Percentiles rank a stretch among this genome's conserved stretches.
Conservation (phyloP, 2,329 filamentous ascomycete genomes). For the Neocatenulostroma microsporum region DNA sequence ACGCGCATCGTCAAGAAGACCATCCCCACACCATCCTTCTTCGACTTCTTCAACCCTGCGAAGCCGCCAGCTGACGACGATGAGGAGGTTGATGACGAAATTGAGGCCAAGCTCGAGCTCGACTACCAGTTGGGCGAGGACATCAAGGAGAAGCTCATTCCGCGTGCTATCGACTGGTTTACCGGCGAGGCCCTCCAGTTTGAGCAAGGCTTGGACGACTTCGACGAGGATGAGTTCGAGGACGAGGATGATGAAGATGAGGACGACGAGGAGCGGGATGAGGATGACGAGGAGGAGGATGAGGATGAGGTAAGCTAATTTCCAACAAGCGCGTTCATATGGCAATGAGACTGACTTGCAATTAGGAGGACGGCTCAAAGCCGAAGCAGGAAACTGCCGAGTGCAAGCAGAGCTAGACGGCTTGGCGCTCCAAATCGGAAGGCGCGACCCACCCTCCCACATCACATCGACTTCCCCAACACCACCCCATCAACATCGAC, state of each 20-base stretch:
- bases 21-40: constrained; percentile 94
- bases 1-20: constrained; percentile 99
- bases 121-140: constrained; percentile 99
- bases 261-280: constrained; percentile 72
- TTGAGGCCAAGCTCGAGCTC: constrained; percentile 94
- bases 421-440: no score
- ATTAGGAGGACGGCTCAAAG: constrained; percentile 77
- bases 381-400: constrained; percentile 91
- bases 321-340: neutral
- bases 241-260: constrained; percentile 93
- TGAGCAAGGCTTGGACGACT: constrained; percentile 82
- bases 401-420: constrained; percentile 87
- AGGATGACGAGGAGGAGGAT: constrained; percentile 60
- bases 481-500: no score
- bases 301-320: constrained; percentile 42
- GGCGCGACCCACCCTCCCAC: no score
- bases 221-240: constrained; percentile 73
- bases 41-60: constrained; percentile 96
- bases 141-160: constrained; percentile 99
- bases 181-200: constrained; percentile 96
- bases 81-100: constrained; percentile 76
- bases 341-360: constrained; percentile 18
- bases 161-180: constrained; percentile 98
- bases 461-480: no score
- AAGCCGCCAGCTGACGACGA: constrained; percentile 70